Evolutionary conservation across 495 filamentous ascomycete genomes (phyloP).

Genomic region (Elaphomyces granulatus): DNA sequence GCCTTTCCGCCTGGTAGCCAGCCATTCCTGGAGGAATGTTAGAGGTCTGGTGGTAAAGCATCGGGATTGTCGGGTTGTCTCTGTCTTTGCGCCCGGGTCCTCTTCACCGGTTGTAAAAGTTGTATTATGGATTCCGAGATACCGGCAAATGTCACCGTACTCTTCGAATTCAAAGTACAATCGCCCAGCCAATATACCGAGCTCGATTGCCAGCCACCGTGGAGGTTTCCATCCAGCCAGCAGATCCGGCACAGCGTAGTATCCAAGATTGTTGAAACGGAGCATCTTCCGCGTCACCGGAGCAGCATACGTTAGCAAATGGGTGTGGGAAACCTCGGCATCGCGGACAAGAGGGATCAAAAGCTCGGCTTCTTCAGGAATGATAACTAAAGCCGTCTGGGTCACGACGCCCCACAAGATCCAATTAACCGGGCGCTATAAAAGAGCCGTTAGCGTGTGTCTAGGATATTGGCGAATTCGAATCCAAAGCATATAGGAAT

Average conservation of each 20-base stretch:
- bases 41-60: conserved; percentile 3
- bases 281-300: conserved; percentile 40
- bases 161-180: conserved; percentile 39
- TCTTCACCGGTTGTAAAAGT: neutral
- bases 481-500: neutral
- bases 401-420: conserved; percentile 25
- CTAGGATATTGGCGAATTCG: too few relatives aligned
- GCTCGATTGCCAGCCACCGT: conserved; percentile 33
- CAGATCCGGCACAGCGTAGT: conserved; percentile 34
- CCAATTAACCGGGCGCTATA: conserved; percentile 35
- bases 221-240: conserved; percentile 22
- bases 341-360: conserved; percentile 28
- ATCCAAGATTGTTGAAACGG: conserved; percentile 33
- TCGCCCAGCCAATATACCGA: conserved; percentile 41
- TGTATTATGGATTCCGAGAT: conserved; percentile 9
- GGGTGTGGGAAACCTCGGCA: conserved; percentile 1
- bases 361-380: conserved; percentile 39
- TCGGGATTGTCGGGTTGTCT: neutral
- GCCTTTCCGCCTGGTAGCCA: conserved; percentile 33
- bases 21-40: conserved; percentile 36
- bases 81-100: neutral
- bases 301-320: conserved; percentile 38
- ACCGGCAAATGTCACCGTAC: conserved; percentile 14
- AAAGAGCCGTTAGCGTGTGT: too few relatives aligned
- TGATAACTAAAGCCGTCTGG: conserved; percentile 33